These are phyloP conservation scores for Chytriomyces confervae DNA, from an alignment of 192 early-diverging fungal genomes.

Conservation along the genomic window DNA sequence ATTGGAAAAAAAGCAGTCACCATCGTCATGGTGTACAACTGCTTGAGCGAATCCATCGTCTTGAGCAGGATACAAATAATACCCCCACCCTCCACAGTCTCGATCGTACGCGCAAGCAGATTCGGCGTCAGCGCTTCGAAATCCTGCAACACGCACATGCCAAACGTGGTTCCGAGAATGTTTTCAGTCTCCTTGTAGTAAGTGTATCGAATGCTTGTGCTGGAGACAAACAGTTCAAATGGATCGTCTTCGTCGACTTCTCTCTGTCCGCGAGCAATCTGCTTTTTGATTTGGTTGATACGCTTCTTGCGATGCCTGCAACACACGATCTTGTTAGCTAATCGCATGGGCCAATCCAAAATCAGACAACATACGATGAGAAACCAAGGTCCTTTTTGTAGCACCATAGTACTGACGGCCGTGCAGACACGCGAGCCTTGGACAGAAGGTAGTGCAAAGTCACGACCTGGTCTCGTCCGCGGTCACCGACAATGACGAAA, in stretches of 20 bases:
- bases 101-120: slow-evolving; percentile 92
- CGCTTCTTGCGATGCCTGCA: slow-evolving; percentile 94
- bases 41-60: slow-evolving; percentile 94
- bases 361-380: slow-evolving; percentile 23
- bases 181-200: slow-evolving; percentile 99
- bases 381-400: slow-evolving; percentile 99
- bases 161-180: slow-evolving; percentile 96
- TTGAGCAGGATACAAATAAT: slow-evolving; percentile 91
- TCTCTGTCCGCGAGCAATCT: slow-evolving; percentile 88
- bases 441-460: slow-evolving; percentile 96
- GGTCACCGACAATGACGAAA: slow-evolving; percentile 96
- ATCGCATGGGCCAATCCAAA: neutral
- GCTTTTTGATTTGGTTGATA: slow-evolving; percentile 92
- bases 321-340: neutral
- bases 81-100: slow-evolving; percentile 98
- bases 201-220: slow-evolving; percentile 95
- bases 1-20: slow-evolving; percentile 42
- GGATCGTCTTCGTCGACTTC: slow-evolving; percentile 95
- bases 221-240: slow-evolving; percentile 97
- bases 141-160: slow-evolving; percentile 96
- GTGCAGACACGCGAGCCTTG: slow-evolving; percentile 85
- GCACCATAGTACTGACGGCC: slow-evolving; percentile 99
- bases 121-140: slow-evolving; percentile 99
- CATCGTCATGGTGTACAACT: slow-evolving; percentile 98
- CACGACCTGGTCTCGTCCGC: slow-evolving; percentile 87